Base-by-base conservation (phyloP, 192 early-diverging fungal genomes). In the Obelidium mucronatum region DNA sequence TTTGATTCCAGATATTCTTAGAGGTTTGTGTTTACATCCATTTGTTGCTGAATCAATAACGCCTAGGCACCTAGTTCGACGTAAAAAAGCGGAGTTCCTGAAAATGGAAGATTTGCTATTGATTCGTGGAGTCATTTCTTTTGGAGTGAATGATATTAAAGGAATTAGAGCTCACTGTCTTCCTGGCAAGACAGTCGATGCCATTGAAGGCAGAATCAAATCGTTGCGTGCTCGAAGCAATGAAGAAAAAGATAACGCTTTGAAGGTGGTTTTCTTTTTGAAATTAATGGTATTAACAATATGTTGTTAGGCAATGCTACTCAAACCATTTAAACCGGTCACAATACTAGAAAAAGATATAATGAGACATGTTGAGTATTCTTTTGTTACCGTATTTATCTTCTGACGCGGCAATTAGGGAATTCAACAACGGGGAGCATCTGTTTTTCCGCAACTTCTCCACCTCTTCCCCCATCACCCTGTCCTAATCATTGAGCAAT, bases 311-410 rank as follows among this genome's bases (percentile, higher is more conserved):
- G 19, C 74, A 30, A 22, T 67, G 35, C 48, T 67, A 5, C 15
- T 67, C 8, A 51, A 62, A 51, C 74, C 74, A 35, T 76, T 76
- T 37, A 67, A 67, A 39, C 64, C 74, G 13, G 17, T 76, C 13
- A 76, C 74, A 22, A 6, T 76, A 13, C 11, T 76, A 1, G 74
- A 76, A 54, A 44, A 56, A 36, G 74, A 76, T 67, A 30, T 76
- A 3, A 63, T 76, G 53, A 22, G 74, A 33, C 62, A 52, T 44
- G 74, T 76, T 37, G 39, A 13, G 22, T 19, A 0, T 44, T 24
- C 8, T 6, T 65, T 17, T 17, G 19, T 11, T 65, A 17, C 11
- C n/a, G 2, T 65, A 19, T 39, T 40, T 22, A 28, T 60, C 8
- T 33, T 11, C 33, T 60, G 22, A 22, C 33, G 13, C 22, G 58